Percentiles rank a stretch among this genome's conserved stretches.
Conservation (phyloP, 2,329 filamentous ascomycete genomes). For the Aspergillus pseudotamarii region DNA sequence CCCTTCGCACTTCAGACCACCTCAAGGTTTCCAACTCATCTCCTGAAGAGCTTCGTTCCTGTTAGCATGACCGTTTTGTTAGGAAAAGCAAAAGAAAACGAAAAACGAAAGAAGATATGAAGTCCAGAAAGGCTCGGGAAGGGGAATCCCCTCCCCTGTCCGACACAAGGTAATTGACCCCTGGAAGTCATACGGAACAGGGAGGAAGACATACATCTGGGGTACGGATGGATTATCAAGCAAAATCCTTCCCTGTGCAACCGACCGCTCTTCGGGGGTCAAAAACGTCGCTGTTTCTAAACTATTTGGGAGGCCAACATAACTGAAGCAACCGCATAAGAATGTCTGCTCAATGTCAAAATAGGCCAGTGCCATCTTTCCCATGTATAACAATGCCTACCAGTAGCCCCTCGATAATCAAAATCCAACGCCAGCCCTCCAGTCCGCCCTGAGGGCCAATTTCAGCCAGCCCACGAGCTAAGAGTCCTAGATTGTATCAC, state of each 20-base stretch:
- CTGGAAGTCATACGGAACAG: not conserved
- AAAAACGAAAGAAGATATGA: too few species aligned
- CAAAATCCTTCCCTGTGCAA: conserved; percentile 51
- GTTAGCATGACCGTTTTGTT: not conserved
- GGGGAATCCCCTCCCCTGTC: not conserved
- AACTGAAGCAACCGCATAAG: conserved; percentile 55
- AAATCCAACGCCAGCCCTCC: conserved; percentile 65
- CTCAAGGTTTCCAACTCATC: conserved; percentile 52
- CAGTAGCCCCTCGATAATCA: conserved; percentile 60
- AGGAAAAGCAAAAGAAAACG: not conserved
- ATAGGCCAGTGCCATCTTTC: not conserved
- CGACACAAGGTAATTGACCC: not conserved
- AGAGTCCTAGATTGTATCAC: conserved; percentile 44
- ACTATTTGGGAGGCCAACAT: conserved; percentile 59
- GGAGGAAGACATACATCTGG: conserved; percentile 27
- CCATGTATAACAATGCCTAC: conserved; percentile 17
- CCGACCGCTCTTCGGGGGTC: conserved; percentile 54
- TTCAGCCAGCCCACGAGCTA: conserved; percentile 63
- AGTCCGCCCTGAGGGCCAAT: conserved; percentile 59
- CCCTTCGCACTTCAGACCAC: conserved; percentile 66
- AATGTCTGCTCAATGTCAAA: conserved; percentile 50
- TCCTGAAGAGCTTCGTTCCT: conserved; percentile 17
- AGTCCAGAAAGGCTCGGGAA: too few species aligned
- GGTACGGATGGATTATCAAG: conserved; percentile 36
- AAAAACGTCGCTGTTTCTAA: conserved; percentile 59